Evolutionary conservation across 352 stramenopile genomes (phyloP).

Genomic region (Poterioochromonas sp.): DNA sequence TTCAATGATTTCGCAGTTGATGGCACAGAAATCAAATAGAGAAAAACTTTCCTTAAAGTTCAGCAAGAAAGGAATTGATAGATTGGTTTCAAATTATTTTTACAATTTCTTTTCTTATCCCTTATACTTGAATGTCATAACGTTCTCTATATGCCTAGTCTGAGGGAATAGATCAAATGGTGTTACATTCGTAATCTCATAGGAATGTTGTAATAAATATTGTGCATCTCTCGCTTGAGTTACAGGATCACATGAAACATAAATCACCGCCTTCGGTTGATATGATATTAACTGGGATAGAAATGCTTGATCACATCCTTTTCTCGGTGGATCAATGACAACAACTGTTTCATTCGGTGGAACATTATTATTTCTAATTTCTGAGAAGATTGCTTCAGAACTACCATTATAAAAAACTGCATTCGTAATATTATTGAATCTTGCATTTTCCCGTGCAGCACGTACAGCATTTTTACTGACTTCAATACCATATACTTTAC

Average conservation of each 20-base stretch:
- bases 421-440: slow-evolving; percentile 58
- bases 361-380: slow-evolving; percentile 49
- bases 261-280: slow-evolving; percentile 59
- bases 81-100: no score
- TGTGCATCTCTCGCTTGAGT: slow-evolving; percentile 66
- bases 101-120: neutral
- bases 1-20: no score
- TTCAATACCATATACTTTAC: slow-evolving; percentile 64
- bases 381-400: slow-evolving; percentile 64
- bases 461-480: slow-evolving; percentile 63
- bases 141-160: slow-evolving; percentile 71
- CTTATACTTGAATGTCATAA: slow-evolving; percentile 54
- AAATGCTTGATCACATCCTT: slow-evolving; percentile 66
- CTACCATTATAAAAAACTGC: slow-evolving; percentile 60
- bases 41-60: no score
- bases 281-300: slow-evolving; percentile 65
- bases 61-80: no score
- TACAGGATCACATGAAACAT: slow-evolving; percentile 68
- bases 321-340: slow-evolving; percentile 69
- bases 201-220: slow-evolving; percentile 54
- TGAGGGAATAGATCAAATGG: slow-evolving; percentile 75
- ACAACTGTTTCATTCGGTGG: slow-evolving; percentile 57
- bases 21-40: no score
- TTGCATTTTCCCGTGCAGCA: slow-evolving; percentile 59
- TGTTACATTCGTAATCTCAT: slow-evolving; percentile 56